Conservation (phyloP, 306 rosid species). For the Cucumis sativus region DNA sequence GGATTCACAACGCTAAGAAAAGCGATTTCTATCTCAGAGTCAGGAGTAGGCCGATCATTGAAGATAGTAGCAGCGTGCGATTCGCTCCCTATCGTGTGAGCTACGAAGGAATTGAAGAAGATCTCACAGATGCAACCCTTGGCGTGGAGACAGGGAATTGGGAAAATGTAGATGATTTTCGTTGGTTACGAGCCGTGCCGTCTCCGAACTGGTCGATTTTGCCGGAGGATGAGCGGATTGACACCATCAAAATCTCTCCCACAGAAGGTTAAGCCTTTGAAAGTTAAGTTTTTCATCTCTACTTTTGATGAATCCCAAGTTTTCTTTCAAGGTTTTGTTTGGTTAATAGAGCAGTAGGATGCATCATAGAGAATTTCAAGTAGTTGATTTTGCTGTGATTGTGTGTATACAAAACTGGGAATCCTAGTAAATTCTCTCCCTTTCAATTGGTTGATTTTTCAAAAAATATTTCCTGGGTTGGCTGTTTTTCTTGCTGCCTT, state of each 20-base stretch:
- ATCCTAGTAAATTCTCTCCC: background rate
- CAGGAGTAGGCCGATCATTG: slow-evolving; percentile 83
- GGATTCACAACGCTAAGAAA: slow-evolving; percentile 54
- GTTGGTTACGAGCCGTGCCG: slow-evolving; percentile 65
- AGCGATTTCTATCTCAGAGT: slow-evolving; percentile 72
- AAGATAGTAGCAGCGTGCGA: slow-evolving; percentile 45
- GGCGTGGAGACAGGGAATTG: slow-evolving; percentile 60
- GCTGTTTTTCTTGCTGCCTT: background rate
- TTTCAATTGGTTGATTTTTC: background rate
- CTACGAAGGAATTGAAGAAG: slow-evolving; percentile 50
- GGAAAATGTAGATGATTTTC: slow-evolving; percentile 82
- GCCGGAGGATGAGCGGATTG: slow-evolving; percentile 55
- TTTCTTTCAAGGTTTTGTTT: background rate
- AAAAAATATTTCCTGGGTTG: background rate
- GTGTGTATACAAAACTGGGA: background rate
- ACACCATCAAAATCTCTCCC: slow-evolving; percentile 20
- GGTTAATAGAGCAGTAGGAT: background rate
- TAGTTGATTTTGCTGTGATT: background rate
- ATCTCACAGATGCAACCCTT: slow-evolving; percentile 48
- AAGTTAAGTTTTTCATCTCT: background rate
- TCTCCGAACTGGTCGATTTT: slow-evolving; percentile 80
- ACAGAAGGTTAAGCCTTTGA: background rate
- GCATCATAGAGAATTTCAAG: background rate
- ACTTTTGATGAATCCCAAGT: background rate
- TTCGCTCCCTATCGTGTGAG: slow-evolving; percentile 70